A percentile compares a stretch with the other conserved stretches of the same genome.
These are phyloP conservation scores for Linum tenue DNA, from an alignment of 345 rosid species.

Conservation along the genomic window DNA sequence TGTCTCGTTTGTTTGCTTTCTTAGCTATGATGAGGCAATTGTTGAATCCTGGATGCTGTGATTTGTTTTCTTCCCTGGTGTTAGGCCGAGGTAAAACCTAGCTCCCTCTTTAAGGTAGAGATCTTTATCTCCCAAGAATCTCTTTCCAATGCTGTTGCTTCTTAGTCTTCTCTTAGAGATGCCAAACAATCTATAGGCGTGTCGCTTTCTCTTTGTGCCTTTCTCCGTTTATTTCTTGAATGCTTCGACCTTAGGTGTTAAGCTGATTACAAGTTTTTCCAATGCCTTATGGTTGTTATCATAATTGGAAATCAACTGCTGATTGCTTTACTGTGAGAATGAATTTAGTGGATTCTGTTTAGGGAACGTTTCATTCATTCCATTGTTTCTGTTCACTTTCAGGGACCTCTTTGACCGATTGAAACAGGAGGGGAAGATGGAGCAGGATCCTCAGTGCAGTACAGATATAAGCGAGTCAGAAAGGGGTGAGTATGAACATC, in stretches of 20 bases:
- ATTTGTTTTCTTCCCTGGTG: neutral
- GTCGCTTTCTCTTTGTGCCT: neutral
- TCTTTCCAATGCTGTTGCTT: too few relatives aligned
- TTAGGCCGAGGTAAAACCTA: too few relatives aligned
- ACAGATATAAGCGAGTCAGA: conserved; percentile 43
- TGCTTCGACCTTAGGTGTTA: neutral
- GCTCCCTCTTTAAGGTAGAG: neutral
- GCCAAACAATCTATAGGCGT: neutral
- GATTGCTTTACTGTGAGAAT: neutral
- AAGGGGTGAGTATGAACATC: conserved; percentile 36
- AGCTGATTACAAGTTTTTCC: neutral
- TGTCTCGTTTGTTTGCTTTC: neutral
- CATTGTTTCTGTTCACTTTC: neutral
- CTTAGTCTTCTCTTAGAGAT: neutral
- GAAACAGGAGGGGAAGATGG: neutral
- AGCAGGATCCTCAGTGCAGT: neutral
- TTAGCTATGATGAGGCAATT: neutral
- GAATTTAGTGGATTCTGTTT: neutral
- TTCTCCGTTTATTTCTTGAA: neutral
- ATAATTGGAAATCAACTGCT: neutral
- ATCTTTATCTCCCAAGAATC: too few relatives aligned
- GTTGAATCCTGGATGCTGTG: neutral
- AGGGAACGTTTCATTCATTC: neutral
- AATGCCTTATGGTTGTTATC: neutral
- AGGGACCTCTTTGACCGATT: neutral